Percentiles rank a stretch among this genome's conserved stretches.
These are phyloP conservation scores for Solanum verrucosum DNA, from an alignment of 257 asterid species.

Conservation along the genomic window DNA sequence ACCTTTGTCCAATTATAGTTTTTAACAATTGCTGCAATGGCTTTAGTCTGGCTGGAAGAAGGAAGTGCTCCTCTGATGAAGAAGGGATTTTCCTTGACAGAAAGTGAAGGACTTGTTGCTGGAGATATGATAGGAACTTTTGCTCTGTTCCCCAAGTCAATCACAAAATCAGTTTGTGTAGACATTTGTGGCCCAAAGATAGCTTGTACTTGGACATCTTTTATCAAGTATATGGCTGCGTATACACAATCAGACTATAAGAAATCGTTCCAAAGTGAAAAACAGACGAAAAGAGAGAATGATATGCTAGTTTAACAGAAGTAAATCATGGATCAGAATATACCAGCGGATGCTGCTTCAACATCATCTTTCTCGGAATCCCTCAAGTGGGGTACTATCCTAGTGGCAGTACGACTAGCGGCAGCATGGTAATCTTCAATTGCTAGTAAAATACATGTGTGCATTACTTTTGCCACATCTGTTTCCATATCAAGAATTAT, in stretches of 20 bases:
- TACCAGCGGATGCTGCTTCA: constrained; percentile 30
- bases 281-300: neutral
- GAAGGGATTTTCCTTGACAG: constrained; percentile 13
- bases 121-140: constrained; percentile 14
- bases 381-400: constrained; percentile 26
- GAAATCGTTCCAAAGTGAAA: neutral
- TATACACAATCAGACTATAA: neutral
- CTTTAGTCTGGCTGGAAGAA: constrained; percentile 15
- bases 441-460: constrained; percentile 27
- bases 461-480: constrained; percentile 13
- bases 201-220: constrained; percentile 30
- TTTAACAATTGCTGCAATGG: constrained; percentile 19
- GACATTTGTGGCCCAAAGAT: constrained; percentile 37
- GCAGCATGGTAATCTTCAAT: constrained; percentile 27
- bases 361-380: constrained; percentile 19
- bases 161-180: constrained; percentile 32
- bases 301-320: neutral
- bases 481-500: constrained; percentile 27
- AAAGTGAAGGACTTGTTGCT: constrained; percentile 18
- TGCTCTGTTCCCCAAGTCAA: constrained; percentile 16
- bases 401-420: constrained; percentile 1
- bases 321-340: neutral
- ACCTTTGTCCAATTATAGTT: constrained; percentile 22
- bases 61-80: constrained; percentile 20
- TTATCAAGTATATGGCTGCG: constrained; percentile 43